Evolutionary conservation across 2,329 filamentous ascomycete genomes (phyloP).

Genomic region (Claviceps spartinae): DNA sequence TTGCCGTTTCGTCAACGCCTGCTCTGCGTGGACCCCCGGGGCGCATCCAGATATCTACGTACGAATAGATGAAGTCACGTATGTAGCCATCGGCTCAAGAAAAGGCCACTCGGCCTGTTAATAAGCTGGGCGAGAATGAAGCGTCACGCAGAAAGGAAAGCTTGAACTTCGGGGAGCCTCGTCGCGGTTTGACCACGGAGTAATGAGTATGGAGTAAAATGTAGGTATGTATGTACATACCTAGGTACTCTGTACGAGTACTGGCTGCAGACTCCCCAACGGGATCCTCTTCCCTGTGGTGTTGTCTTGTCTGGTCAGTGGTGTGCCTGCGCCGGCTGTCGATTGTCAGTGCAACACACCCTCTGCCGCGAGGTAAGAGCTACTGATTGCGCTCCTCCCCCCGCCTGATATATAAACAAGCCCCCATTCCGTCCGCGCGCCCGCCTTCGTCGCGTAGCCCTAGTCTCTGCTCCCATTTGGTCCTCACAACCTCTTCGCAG

Average conservation of each 20-base stretch:
- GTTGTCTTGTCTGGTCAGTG: neutral
- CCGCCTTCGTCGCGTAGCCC: constrained; percentile 27
- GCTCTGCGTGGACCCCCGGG: neutral
- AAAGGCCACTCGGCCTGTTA: too few relatives aligned
- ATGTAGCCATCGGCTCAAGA: too few relatives aligned
- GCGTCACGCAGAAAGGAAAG: neutral
- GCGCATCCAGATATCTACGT: neutral
- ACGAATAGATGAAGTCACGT: neutral
- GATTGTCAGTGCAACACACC: neutral
- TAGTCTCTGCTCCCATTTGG: constrained; percentile 18
- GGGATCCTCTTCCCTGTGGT: neutral
- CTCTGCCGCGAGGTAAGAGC: constrained; percentile 7
- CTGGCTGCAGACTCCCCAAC: neutral
- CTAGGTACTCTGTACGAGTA: too few relatives aligned
- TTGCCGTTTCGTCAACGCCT: too few relatives aligned
- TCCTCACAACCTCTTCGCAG: constrained; percentile 12
- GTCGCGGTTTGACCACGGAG: neutral
- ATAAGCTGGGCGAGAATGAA: neutral
- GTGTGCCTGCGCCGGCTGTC: neutral
- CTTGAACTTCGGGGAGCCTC: constrained; percentile 1
- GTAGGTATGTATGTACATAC: too few relatives aligned
- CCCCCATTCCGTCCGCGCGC: constrained; percentile 37
- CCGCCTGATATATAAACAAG: constrained; percentile 50
- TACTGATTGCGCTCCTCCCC: constrained; percentile 43
- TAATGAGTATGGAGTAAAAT: too few relatives aligned